phyloP scores from a whole-genome alignment of 2,329 filamentous ascomycete species.

The Amylocarpus encephaloides region DNA sequence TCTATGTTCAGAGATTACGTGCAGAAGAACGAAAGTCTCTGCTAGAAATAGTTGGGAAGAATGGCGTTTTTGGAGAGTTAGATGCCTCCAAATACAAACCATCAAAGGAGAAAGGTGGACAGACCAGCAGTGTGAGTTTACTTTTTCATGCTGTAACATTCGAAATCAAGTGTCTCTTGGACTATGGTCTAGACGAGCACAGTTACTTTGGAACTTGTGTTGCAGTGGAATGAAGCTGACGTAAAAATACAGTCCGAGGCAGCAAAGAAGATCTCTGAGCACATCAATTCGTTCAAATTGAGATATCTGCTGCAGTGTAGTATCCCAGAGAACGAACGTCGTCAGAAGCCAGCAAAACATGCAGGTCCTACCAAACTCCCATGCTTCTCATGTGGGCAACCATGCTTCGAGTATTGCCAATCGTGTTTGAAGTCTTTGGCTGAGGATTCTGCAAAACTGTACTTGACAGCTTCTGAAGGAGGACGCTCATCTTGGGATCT shows the following conservation, averaged over 20 bases:
- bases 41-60: slow-evolving; percentile 9
- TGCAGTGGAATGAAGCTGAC: not conserved
- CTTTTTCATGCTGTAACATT: not conserved
- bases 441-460: slow-evolving; percentile 17
- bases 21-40: slow-evolving; percentile 18
- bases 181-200: not conserved
- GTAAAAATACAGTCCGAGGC: slow-evolving; percentile 18
- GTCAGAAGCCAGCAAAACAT: slow-evolving; percentile 6
- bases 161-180: too few relatives aligned
- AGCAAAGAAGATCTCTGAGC: slow-evolving; percentile 19
- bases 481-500: slow-evolving; percentile 23
- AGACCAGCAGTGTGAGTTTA: not conserved
- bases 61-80: slow-evolving; percentile 5
- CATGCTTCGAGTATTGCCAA: slow-evolving; percentile 17
- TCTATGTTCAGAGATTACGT: slow-evolving; percentile 21
- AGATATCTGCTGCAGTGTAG: slow-evolving; percentile 24
- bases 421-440: slow-evolving; percentile 20
- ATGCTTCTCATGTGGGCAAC: slow-evolving; percentile 19
- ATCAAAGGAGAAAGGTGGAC: not conserved
- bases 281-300: slow-evolving; percentile 27
- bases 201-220: not conserved
- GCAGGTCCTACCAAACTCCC: not conserved
- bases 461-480: slow-evolving; percentile 23
- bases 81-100: not conserved
- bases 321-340: slow-evolving; percentile 22